phyloP scores from a whole-genome alignment of 2,329 filamentous ascomycete genomes.

The Xenosphaeropsis pyriputrescens region DNA sequence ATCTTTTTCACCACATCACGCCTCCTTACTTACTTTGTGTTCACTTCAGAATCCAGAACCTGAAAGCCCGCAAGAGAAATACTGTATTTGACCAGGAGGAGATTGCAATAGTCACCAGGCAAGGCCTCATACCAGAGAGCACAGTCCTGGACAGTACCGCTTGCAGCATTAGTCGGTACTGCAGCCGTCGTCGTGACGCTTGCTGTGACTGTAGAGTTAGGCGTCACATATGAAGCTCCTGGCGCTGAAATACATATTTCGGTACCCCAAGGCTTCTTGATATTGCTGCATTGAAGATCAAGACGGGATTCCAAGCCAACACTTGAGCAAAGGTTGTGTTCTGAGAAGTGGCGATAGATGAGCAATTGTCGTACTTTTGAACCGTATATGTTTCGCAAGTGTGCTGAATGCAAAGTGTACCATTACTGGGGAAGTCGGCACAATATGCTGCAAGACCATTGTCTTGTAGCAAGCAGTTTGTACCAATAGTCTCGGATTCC shows the following conservation, averaged over 20 bases:
- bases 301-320: slow-evolving; percentile 1
- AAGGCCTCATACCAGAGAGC: slow-evolving; percentile 10
- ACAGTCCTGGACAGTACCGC: slow-evolving; percentile 8
- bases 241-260: too few relatives aligned
- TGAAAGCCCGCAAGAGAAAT: slow-evolving; percentile 10
- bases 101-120: slow-evolving; percentile 13
- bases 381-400: slow-evolving; percentile 4
- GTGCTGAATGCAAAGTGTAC: slow-evolving; percentile 11
- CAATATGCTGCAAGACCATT: slow-evolving; percentile 11
- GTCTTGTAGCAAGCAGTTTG: slow-evolving; percentile 11
- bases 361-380: slow-evolving; percentile 3
- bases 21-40: too few relatives aligned
- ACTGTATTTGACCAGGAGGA: slow-evolving; percentile 9
- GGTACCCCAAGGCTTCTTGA: too few relatives aligned
- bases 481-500: slow-evolving; percentile 4
- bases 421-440: slow-evolving; percentile 8
- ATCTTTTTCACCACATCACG: too few relatives aligned
- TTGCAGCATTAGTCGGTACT: slow-evolving; percentile 9
- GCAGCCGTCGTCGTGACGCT: slow-evolving; percentile 5
- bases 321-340: neutral
- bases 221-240: too few relatives aligned
- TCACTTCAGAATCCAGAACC: too few relatives aligned
- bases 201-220: too few relatives aligned
- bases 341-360: slow-evolving; percentile 1
- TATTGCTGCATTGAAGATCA: too few relatives aligned